Base-by-base conservation (phyloP, 495 filamentous ascomycete genomes). In the Ramalina peruviana region DNA sequence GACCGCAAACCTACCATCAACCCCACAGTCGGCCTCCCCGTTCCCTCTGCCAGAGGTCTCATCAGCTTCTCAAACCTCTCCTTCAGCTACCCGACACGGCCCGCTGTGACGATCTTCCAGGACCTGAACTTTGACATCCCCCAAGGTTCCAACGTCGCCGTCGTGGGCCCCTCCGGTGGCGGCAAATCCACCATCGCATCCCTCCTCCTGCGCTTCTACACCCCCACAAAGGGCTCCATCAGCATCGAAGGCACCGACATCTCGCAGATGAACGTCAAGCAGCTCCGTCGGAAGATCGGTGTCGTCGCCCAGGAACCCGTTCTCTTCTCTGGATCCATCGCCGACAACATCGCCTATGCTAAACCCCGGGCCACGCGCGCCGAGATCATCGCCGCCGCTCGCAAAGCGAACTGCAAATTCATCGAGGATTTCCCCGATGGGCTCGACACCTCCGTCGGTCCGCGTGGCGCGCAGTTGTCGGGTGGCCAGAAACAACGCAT, bases 401-500 rank as follows among this genome's bases (percentile, higher is more conserved):
- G 84, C 50, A 86, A 92, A 59, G 92, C 92, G n/a, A 98, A 98
- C 63, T 97, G 92, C 63, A 78, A 49, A 42, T 98, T 98, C 61
- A 94, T 98, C 65, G 79, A 81, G 59, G 93, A 97, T 63, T 96
- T 97, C 62, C 92, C 90, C 0, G 88, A 97, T 50, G 92, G 92
- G 6, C 78, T 98, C 10, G 90, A 97, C 57, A 98, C 92, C 4
- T 82, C 83, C 45, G 92, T 95, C 9, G 92, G 92, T 43, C 84
- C 92, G 16, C 80, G 92, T 37, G 92, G 92, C 20, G 87, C 92
- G 3, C 92, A 96, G 63, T 73, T 99, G 6, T 94, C 88, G 7
- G 92, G 92, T 33, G 92, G 92, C 1, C 92, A 98, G 65, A 97
- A 97, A 66, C 93, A 97, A 62, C 84, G 92, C 50, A 96, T 99